Evolutionary conservation across 106 monocot genomes (phyloP).

Genomic region (Narthecium ossifragum): DNA sequence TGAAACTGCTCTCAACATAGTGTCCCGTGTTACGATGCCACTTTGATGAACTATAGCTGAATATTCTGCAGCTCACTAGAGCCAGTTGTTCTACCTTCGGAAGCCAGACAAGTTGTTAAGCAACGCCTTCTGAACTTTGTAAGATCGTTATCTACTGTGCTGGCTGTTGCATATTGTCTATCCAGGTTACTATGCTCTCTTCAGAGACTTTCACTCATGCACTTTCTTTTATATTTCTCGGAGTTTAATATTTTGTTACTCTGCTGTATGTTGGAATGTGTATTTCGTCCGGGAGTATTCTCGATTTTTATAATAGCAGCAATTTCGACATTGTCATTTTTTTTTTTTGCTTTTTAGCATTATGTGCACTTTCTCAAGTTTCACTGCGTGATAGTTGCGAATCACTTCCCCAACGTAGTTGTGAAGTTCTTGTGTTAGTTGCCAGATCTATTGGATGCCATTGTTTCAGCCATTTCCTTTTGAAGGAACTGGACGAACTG

Average conservation of each 20-base stretch:
- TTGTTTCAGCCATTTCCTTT: no score
- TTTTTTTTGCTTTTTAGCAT: neutral
- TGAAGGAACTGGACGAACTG: no score
- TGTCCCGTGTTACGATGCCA: neutral
- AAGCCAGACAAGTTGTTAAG: slow-evolving; percentile 90
- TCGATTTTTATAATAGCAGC: no score
- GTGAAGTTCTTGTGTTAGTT: no score
- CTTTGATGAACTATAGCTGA: neutral
- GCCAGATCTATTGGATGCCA: no score
- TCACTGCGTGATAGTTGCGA: no score
- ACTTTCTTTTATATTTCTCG: no score
- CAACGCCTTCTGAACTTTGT: slow-evolving; percentile 74
- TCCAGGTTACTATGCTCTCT: slow-evolving; percentile 45
- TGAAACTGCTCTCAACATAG: neutral
- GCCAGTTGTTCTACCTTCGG: slow-evolving; percentile 56
- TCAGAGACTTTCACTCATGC: neutral
- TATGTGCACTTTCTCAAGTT: no score
- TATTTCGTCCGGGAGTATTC: no score
- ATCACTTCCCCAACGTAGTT: no score
- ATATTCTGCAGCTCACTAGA: slow-evolving; percentile 51
- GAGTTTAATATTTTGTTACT: no score
- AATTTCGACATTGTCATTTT: neutral
- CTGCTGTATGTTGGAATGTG: no score
- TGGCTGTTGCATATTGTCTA: slow-evolving; percentile 79
- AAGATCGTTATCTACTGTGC: slow-evolving; percentile 79